Evolutionary conservation across 129 eudicot genomes (phyloP).

Genomic region (Calendula officinalis): DNA sequence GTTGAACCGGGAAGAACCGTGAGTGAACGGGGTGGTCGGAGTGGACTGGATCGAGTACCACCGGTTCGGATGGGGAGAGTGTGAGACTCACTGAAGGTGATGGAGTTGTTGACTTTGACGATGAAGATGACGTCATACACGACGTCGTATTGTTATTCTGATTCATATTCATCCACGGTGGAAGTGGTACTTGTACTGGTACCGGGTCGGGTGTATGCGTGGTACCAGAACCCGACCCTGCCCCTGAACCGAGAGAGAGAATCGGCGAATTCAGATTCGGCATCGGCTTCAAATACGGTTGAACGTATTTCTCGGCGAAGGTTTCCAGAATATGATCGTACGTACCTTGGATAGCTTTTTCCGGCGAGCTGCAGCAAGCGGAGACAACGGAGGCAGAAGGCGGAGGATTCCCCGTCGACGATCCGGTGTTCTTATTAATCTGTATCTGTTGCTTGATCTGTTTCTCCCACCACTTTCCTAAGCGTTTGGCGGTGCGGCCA

Average conservation of each 20-base stretch:
- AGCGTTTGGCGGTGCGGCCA: slow-evolving; percentile 60
- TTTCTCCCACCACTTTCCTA: slow-evolving; percentile 80
- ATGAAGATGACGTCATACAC: slow-evolving; percentile 26
- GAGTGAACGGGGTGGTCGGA: slow-evolving; percentile 22
- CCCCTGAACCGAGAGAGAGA: slow-evolving; percentile 35
- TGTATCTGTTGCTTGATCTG: slow-evolving; percentile 48
- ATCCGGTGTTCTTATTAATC: slow-evolving; percentile 29
- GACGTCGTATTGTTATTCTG: neutral
- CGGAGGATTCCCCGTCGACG: slow-evolving; percentile 1
- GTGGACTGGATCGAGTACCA: slow-evolving; percentile 49
- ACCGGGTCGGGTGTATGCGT: slow-evolving; percentile 16
- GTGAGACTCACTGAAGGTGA: slow-evolving; percentile 63
- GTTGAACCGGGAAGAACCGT: slow-evolving; percentile 50
- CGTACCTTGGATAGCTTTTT: slow-evolving; percentile 45
- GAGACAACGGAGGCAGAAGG: slow-evolving; percentile 32
- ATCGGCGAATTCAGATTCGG: slow-evolving; percentile 43
- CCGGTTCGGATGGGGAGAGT: slow-evolving; percentile 62
- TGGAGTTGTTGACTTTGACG: slow-evolving; percentile 45
- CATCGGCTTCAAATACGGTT: slow-evolving; percentile 37
- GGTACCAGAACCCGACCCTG: neutral
- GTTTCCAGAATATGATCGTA: slow-evolving; percentile 68
- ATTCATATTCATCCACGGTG: slow-evolving; percentile 49
- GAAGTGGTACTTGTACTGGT: slow-evolving; percentile 12
- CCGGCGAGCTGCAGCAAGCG: slow-evolving; percentile 44
- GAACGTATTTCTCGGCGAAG: slow-evolving; percentile 70